Evolutionary conservation across 2,329 filamentous ascomycete genomes (phyloP), one percentile per base, ranked within the genome.

Genomic region (Thelonectria blattea): DNA sequence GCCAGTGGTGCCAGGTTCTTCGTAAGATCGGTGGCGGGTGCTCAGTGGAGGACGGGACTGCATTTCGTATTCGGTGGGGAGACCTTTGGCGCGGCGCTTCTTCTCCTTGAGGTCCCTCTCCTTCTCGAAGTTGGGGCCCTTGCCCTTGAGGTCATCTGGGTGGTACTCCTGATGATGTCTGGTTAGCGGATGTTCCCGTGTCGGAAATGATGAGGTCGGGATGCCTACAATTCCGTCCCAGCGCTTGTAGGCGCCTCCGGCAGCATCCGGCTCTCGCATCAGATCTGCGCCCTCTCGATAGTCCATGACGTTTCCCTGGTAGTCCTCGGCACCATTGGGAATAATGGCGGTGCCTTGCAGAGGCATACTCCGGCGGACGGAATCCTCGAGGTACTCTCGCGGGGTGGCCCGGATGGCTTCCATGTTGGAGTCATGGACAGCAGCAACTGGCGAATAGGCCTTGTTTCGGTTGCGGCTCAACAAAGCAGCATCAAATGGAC

Each of bases 271-370:
- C 69, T 94, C 91, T 51, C 89, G 83, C 89, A 93, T 93, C 73
- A 97, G 81, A 71, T 97, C 92, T 2, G 89, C 84, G n/a, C 93
- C 93, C 71, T 97, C 93, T 69, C 92, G 81, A 70, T 97, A 97
- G 27, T 88, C 66, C 81, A 96, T 91, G 11, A 84, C 79, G 54
- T 87, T 83, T 3, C 93, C 93, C 56, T 85, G 82, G 17, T 84
- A 77, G 72, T 96, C 93, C 1, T 77, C 76, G 67, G 83, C 77
- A 20, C 93, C 93, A 0, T 90, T 87, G 1, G 93, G 91, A n/a
- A 95, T 85, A 17, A 80, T 80, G 1, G 93, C 91, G 0, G 88
- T 89, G 3, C 93, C 93, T 71, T 96, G 91, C 0, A 97, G 80
- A 0, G 94, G 94, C 14, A 91, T 85, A 71, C 95, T 91, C 65